phyloP scores from a whole-genome alignment of 2,329 filamentous ascomycete species.

The Epichloe aotearoae region DNA sequence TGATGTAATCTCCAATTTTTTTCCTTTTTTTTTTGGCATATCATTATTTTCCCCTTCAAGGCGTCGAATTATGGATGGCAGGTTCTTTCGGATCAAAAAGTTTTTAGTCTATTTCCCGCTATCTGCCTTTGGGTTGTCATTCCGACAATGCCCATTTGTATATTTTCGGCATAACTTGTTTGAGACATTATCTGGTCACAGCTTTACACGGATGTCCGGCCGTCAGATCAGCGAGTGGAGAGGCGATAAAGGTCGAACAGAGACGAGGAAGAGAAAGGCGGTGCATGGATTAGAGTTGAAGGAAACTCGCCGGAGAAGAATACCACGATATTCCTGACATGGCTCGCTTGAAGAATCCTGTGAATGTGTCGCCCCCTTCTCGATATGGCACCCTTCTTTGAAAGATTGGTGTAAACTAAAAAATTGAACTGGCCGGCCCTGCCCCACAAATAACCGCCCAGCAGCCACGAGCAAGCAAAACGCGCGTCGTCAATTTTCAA shows the following conservation, averaged over 20 bases:
- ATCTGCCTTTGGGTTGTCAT: background rate
- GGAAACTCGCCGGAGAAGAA: background rate
- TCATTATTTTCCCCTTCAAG: background rate
- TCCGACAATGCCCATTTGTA: background rate
- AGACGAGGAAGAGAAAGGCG: background rate
- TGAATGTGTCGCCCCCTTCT: no score
- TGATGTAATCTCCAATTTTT: background rate
- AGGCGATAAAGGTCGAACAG: background rate
- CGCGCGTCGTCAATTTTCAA: background rate
- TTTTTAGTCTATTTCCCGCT: background rate
- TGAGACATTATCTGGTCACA: background rate
- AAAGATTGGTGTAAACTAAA: no score
- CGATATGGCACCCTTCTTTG: no score
- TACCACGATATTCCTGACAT: background rate
- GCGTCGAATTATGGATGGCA: constrained; percentile 1
- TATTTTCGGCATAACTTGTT: constrained; percentile 1
- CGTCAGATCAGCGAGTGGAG: background rate
- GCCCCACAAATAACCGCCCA: background rate
- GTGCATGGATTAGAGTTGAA: background rate
- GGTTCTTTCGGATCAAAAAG: background rate
- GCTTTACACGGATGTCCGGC: background rate
- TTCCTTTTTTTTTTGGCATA: background rate
- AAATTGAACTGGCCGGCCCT: no score
- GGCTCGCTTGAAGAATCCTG: background rate
- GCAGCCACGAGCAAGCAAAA: background rate